Base-by-base conservation (phyloP, 495 filamentous ascomycete genomes). In the Hypoxylon intermedium region DNA sequence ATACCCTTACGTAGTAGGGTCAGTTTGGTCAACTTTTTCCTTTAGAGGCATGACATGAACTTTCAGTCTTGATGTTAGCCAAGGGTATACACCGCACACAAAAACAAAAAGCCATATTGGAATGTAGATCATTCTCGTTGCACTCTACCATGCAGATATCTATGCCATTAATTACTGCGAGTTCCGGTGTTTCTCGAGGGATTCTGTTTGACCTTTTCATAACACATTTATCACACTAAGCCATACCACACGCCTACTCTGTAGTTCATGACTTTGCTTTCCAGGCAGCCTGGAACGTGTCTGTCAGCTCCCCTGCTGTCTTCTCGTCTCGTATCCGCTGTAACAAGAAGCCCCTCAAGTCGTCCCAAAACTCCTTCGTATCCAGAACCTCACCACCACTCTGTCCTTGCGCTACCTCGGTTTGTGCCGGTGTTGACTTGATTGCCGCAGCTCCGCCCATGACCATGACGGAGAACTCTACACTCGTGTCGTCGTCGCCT, bases 381-480 rank as follows among this genome's bases (percentile, higher is more conserved):
- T 79, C 67, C 58, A 97, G 65, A 33, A 89, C 80, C 18, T 80
- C 82, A 21, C 63, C 72, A 16, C 85, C 86, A 61, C 82, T 83
- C 20, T 77, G 72, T 11, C 81, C 85, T 50, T 83, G 79, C 21
- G 80, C 83, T 12, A 79, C 49, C 41, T 69, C 57, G 65, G 69
- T 42, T 63, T 77, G 45, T 33, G 64, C 75, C 53, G 62, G 58
- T 51, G 72, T 65, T 9, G 69, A 66, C 54, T 67, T 72, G 4
- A 63, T 64, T 30, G 68, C 65, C 24, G 78, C 79, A 15, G 78
- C 84, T 7, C 85, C 86, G 12, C 88, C 91, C 64, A 98, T 87
- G 19, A 96, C 78, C 94, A 98, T 97, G 23, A 96, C 81, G 0
- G 82, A 84, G 49, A 98, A 84, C 76, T 94, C 90, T 4, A 89